Conservation (phyloP, 805 yeast species). For the Clavispora carvajalis region DNA sequence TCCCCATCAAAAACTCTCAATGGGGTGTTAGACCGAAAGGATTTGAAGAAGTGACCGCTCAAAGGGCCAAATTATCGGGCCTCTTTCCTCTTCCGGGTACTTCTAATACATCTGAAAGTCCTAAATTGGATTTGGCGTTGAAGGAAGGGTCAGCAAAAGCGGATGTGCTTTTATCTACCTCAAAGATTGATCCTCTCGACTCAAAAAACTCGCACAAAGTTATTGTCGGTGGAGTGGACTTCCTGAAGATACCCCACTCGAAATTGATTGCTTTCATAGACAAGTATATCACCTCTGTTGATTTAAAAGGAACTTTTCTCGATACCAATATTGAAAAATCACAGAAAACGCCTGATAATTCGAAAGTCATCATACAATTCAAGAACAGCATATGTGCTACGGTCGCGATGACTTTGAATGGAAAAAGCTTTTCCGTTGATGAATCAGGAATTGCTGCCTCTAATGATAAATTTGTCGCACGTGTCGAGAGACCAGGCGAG, state of each 20-base stretch:
- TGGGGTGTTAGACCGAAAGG: constrained; percentile 77
- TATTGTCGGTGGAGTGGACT: constrained; percentile 29
- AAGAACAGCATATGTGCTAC: constrained; percentile 52
- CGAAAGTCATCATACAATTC: constrained; percentile 46
- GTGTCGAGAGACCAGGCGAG: constrained; percentile 30
- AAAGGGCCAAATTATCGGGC: constrained; percentile 74
- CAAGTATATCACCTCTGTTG: constrained; percentile 39
- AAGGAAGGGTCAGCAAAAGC: constrained; percentile 28
- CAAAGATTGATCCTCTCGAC: constrained; percentile 36
- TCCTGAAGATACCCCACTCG: constrained; percentile 27
- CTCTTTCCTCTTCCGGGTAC: constrained; percentile 72
- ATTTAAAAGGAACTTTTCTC: constrained; percentile 33
- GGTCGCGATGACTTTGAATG: constrained; percentile 40
- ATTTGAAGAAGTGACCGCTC: constrained; percentile 68
- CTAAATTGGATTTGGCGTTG: constrained; percentile 36
- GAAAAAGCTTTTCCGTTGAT: constrained; percentile 21
- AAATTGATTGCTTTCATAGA: constrained; percentile 42
- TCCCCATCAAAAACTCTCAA: constrained; percentile 45
- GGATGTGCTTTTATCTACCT: constrained; percentile 26
- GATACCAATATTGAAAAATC: constrained; percentile 27
- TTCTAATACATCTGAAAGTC: constrained; percentile 38
- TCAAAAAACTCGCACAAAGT: constrained; percentile 29
- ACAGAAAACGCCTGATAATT: constrained; percentile 32
- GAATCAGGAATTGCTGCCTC: not conserved
- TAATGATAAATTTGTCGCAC: constrained; percentile 3